Conservation (phyloP, 1,284 basidiomycete species). For the Moesziomyces globuligerus region DNA sequence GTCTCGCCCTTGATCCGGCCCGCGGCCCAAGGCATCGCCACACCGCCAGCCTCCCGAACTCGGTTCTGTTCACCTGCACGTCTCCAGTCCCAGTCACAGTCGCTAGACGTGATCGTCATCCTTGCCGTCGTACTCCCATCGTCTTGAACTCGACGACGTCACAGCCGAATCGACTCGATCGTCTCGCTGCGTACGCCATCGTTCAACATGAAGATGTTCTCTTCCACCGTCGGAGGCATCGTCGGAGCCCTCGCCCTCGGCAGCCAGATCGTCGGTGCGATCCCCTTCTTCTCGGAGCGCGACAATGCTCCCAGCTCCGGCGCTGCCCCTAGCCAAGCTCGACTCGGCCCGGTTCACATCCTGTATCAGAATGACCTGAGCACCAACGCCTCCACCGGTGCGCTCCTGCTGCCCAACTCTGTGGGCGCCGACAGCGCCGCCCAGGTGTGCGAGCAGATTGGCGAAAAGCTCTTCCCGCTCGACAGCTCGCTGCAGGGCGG, state of each 20-base stretch:
- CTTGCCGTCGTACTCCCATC: background rate
- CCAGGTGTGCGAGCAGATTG: slow-evolving; percentile 31
- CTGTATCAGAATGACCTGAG: slow-evolving; percentile 58
- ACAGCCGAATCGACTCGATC: background rate
- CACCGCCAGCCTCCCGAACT: no score
- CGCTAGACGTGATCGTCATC: background rate
- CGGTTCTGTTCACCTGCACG: no score
- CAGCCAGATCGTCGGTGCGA: slow-evolving; percentile 7
- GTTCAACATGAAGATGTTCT: slow-evolving; percentile 10
- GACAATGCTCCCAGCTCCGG: background rate
- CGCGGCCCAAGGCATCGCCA: no score
- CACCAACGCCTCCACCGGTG: slow-evolving; percentile 38
- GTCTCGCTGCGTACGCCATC: background rate
- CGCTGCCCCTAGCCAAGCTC: slow-evolving; percentile 9
- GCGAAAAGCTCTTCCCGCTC: slow-evolving; percentile 46
- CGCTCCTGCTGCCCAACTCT: slow-evolving; percentile 38
- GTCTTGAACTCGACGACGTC: no score
- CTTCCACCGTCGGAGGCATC: slow-evolving; percentile 6
- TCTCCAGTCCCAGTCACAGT: background rate
- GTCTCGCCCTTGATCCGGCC: no score
- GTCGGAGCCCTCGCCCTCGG: slow-evolving; percentile 17
- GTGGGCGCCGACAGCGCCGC: slow-evolving; percentile 30
- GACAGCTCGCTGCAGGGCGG: slow-evolving; percentile 21
- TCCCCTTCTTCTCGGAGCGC: slow-evolving; percentile 6
- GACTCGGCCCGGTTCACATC: slow-evolving; percentile 40